Conservation (phyloP, 306 rosid genomes). For the Herpetospermum pedunculosum region DNA sequence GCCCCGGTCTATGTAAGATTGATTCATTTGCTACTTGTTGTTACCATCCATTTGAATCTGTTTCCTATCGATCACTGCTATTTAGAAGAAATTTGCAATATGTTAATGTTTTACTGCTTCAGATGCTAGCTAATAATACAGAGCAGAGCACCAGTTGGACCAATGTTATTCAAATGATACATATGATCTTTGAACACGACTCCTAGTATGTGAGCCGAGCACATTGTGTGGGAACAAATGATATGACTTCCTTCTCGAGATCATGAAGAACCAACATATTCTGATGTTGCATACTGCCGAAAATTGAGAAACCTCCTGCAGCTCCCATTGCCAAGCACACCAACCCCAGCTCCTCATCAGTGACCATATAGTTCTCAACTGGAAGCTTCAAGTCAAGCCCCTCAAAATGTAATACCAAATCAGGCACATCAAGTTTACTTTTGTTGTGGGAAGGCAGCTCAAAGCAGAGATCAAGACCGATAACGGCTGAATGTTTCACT, state of each 20-base stretch:
- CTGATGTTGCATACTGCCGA: constrained; percentile 37
- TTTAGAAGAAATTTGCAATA: background rate
- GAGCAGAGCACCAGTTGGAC: background rate
- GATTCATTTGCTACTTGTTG: background rate
- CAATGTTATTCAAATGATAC: background rate
- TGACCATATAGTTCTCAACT: constrained; percentile 41
- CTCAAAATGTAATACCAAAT: constrained; percentile 43
- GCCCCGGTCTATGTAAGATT: no score
- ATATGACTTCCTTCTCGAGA: constrained; percentile 14
- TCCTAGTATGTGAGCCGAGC: background rate
- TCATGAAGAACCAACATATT: constrained; percentile 30
- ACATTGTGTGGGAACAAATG: constrained; percentile 30
- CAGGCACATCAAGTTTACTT: constrained; percentile 31
- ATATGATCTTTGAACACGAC: background rate
- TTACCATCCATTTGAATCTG: background rate
- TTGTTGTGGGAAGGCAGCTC: constrained; percentile 22
- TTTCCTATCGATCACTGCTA: no score
- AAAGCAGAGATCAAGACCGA: constrained; percentile 63
- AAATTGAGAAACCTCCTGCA: constrained; percentile 41
- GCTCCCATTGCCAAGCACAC: constrained; percentile 61
- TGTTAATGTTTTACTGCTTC: background rate
- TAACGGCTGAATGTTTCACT: constrained; percentile 16
- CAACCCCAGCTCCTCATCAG: constrained; percentile 29
- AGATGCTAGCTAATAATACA: background rate
- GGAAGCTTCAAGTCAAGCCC: constrained; percentile 63